Evolutionary conservation across 108 stramenopile genomes (phyloP).

Genomic region (Discostella stelligeroides): DNA sequence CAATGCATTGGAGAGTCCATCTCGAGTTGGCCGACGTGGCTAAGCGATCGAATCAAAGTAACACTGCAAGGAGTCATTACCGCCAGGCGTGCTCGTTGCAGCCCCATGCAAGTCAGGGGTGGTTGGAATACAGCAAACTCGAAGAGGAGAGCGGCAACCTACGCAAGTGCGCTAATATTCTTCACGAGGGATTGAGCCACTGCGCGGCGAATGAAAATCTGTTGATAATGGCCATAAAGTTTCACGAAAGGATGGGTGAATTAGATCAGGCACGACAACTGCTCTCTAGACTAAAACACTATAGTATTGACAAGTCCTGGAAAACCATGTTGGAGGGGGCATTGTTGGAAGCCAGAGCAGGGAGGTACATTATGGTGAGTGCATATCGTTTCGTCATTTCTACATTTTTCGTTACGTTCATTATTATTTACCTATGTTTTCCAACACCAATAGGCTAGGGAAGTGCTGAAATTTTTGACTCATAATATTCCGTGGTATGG

Average conservation of each 20-base stretch:
- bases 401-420: neutral
- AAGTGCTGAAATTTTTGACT: constrained; percentile 88
- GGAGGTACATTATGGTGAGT: constrained; percentile 85
- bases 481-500: constrained; percentile 97
- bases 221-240: constrained; percentile 89
- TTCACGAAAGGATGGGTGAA: constrained; percentile 85
- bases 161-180: constrained; percentile 63
- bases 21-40: constrained; percentile 84
- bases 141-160: constrained; percentile 95
- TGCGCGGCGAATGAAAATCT: constrained; percentile 85
- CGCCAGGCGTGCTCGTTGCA: constrained; percentile 83
- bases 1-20: constrained; percentile 79
- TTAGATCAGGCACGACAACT: constrained; percentile 78
- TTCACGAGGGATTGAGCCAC: constrained; percentile 74
- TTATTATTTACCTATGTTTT: neutral
- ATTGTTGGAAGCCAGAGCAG: constrained; percentile 92
- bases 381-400: constrained; percentile 23
- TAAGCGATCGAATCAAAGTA: constrained; percentile 73
- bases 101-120: constrained; percentile 88
- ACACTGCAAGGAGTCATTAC: constrained; percentile 80
- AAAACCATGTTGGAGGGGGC: constrained; percentile 95
- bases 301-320: constrained; percentile 93
- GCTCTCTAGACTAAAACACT: constrained; percentile 86
- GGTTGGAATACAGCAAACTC: constrained; percentile 96
- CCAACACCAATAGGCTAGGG: constrained; percentile 13